Conservation (phyloP, 352 stramenopile genomes). For the Phytophthora brassicae region DNA sequence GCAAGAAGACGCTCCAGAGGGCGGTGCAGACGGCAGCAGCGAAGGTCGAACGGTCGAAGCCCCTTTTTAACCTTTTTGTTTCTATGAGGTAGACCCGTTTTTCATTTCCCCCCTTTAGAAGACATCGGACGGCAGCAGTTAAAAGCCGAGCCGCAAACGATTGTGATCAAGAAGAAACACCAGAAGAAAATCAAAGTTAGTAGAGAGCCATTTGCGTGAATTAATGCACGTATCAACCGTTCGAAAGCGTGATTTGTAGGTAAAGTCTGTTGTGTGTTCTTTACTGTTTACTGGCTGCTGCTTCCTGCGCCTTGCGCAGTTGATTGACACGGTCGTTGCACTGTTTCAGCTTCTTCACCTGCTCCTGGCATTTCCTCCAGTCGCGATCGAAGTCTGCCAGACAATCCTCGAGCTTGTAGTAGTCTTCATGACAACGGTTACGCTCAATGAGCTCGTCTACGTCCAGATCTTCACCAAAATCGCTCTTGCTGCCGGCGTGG, state of each 20-base stretch:
- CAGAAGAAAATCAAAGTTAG: conserved; percentile 27
- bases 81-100: conserved; percentile 18
- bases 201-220: conserved; percentile 24
- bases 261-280: background rate
- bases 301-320: conserved; percentile 48
- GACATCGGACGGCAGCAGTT: conserved; percentile 11
- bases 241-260: no score
- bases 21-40: conserved; percentile 11
- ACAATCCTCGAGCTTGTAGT: conserved; percentile 88
- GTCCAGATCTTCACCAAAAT: conserved; percentile 78
- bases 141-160: background rate
- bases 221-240: conserved; percentile 28
- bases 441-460: conserved; percentile 85
- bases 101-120: conserved; percentile 30
- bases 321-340: conserved; percentile 76
- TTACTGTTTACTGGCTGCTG: conserved; percentile 8
- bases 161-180: background rate
- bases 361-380: conserved; percentile 85
- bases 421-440: conserved; percentile 80
- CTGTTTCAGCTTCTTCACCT: conserved; percentile 76
- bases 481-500: conserved; percentile 82
- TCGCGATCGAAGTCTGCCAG: conserved; percentile 79
- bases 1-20: conserved; percentile 57
- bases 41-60: conserved; percentile 70
- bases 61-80: conserved; percentile 54